Evolutionary conservation across 345 rosid species (phyloP), one percentile per base, ranked within the genome.

Genomic region (Brassica juncea): DNA sequence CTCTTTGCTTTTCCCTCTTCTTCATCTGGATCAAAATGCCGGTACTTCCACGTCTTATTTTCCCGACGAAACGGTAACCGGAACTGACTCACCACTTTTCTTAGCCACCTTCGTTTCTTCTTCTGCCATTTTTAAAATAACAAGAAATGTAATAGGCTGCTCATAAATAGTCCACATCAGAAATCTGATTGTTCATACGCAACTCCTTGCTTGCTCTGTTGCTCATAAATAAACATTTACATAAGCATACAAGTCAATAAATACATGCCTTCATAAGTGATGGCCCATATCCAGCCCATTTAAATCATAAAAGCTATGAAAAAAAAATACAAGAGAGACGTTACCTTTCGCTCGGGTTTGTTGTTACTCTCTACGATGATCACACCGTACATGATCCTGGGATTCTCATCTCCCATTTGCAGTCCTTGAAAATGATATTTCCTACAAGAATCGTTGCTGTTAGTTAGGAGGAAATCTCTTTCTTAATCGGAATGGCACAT

Each of bases 361-460:
- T 30, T 65, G 12, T 62, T 66, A 65, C 34, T 64, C 55, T 74
- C 76, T 39, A 10, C 62, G 55, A 87, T 84, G 79, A 78, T 84
- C 63, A 86, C 92, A 73, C 86, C 78, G 66, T 84, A 39, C 82
- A 73, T 71, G 28, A 39, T 58, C 62, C 76, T 68, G 2, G 75
- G 85, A 32, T 78, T 82, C 1, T 74, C 79, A 73, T 78, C 31
- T 32, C 52, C 63, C 74, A 80, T 80, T 80, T 69, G 71, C 75
- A 61, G 69, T 79, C 44, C 60, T 14, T 42, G 12, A 25, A 3
- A 12, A 5, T 4, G 16, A n/a, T 69, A n/a, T 30, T 9, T 21
- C 5, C 61, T 52, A 65, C 68, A 44, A 5, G 5, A 67, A 42
- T 66, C 37, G 23, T 66, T 66, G 69, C 59, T 79, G 73, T 19